A percentile compares a stretch with the other conserved stretches of the same genome.
Evolutionary conservation across 164 flowering plant genomes (phyloP).

Genomic region (Warburgia ugandensis): DNA sequence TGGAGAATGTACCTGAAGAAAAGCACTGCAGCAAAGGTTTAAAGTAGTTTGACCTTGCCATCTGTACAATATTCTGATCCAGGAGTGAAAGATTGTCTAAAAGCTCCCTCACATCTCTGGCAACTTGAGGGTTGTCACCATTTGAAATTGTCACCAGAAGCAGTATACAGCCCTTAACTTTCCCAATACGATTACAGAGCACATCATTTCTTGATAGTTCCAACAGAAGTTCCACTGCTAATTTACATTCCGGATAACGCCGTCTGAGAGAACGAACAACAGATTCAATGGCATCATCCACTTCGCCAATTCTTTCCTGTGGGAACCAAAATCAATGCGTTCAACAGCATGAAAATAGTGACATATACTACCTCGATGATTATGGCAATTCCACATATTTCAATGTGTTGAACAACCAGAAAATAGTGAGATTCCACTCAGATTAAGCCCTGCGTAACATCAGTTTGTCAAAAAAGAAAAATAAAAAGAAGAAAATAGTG

Average conservation of each 20-base stretch:
- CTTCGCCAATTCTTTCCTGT: slow-evolving; percentile 51
- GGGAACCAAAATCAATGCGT: slow-evolving; percentile 3
- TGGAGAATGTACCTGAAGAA: slow-evolving; percentile 40
- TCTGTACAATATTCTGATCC: slow-evolving; percentile 52
- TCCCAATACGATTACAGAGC: slow-evolving; percentile 39
- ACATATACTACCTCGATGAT: neutral
- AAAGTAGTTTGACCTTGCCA: slow-evolving; percentile 72
- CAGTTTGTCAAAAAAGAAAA: no score
- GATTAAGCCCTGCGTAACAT: no score
- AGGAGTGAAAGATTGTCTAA: slow-evolving; percentile 52
- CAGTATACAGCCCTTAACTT: slow-evolving; percentile 56
- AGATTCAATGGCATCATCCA: slow-evolving; percentile 35
- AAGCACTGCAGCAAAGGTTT: slow-evolving; percentile 49
- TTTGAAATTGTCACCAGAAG: slow-evolving; percentile 51
- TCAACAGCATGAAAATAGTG: neutral
- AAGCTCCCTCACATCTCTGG: slow-evolving; percentile 44
- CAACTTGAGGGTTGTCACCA: slow-evolving; percentile 41
- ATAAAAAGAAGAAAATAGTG: no score
- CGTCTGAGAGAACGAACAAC: slow-evolving; percentile 57
- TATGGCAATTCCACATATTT: no score
- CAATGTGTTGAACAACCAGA: no score
- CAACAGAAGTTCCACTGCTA: slow-evolving; percentile 52
- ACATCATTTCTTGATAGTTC: slow-evolving; percentile 43
- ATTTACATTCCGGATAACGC: slow-evolving; percentile 39
- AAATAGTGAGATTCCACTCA: no score